These are phyloP conservation scores for Zasmidium angulare DNA, from an alignment of 2,329 filamentous ascomycete genomes.

Conservation along the genomic window DNA sequence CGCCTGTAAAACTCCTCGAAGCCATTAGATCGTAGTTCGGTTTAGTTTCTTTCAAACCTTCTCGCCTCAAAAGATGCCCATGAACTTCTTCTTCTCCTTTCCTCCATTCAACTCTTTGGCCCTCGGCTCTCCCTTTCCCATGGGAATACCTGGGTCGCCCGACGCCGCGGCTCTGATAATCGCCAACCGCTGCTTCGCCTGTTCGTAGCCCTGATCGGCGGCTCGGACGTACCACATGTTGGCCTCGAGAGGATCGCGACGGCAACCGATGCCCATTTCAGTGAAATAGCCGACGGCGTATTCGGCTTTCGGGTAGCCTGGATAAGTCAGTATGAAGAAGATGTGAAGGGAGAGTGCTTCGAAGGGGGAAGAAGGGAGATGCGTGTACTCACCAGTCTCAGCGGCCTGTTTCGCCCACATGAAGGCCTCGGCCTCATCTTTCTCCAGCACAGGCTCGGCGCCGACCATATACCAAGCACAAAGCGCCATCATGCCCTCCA, in stretches of 20 bases:
- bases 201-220: slow-evolving; percentile 85
- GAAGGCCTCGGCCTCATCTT: slow-evolving; percentile 93
- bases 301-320: slow-evolving; percentile 70
- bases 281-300: slow-evolving; percentile 97
- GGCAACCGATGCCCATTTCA: slow-evolving; percentile 96
- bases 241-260: slow-evolving; percentile 89
- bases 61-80: slow-evolving; percentile 31
- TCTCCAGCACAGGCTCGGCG: slow-evolving; percentile 85
- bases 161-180: slow-evolving; percentile 82
- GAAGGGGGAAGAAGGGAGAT: slow-evolving; percentile 5
- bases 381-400: slow-evolving; percentile 68
- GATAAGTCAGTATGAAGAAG: slow-evolving; percentile 10
- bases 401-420: slow-evolving; percentile 92
- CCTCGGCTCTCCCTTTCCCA: slow-evolving; percentile 35
- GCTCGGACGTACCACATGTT: slow-evolving; percentile 99
- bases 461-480: slow-evolving; percentile 99
- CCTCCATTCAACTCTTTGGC: slow-evolving; percentile 31
- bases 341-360: background rate
- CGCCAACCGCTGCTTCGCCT: slow-evolving; percentile 80
- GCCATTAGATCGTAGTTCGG: too few relatives aligned
- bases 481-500: slow-evolving; percentile 93
- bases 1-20: too few relatives aligned
- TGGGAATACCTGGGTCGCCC: slow-evolving; percentile 48
- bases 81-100: slow-evolving; percentile 30
- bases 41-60: background rate